Evolutionary conservation across 306 rosid genomes (phyloP).

Genomic region (Gynostemma pentaphyllum): DNA sequence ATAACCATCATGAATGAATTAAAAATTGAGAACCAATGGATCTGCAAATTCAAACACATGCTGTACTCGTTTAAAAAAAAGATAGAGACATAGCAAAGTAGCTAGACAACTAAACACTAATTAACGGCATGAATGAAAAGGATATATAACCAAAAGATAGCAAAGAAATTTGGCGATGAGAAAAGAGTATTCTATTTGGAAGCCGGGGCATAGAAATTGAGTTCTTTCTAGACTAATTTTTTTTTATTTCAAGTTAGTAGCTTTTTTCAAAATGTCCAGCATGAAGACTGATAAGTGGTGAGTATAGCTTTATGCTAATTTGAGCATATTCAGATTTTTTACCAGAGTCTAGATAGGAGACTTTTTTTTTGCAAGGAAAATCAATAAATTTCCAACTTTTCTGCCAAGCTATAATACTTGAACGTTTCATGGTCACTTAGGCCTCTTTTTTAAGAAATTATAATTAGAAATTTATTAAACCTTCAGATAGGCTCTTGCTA

Average conservation of each 20-base stretch:
- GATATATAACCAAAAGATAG: neutral
- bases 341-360: neutral
- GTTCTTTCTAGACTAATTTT: neutral
- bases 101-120: neutral
- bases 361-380: neutral
- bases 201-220: neutral
- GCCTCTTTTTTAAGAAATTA: neutral
- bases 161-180: neutral
- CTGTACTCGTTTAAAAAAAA: constrained; percentile 6
- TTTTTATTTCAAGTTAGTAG: too few species aligned
- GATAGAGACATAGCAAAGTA: neutral
- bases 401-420: neutral
- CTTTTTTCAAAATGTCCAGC: too few species aligned
- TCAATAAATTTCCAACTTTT: neutral
- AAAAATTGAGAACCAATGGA: constrained; percentile 98
- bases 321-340: neutral
- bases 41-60: constrained; percentile 35
- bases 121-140: neutral
- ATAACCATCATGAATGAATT: constrained; percentile 99
- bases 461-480: neutral
- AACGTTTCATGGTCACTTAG: neutral
- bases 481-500: neutral
- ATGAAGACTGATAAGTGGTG: neutral
- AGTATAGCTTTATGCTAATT: neutral
- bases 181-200: neutral